Percentiles rank a stretch among this genome's conserved stretches.
Conservation (phyloP, 495 filamentous ascomycete species). For the Xylaria telfairii region DNA sequence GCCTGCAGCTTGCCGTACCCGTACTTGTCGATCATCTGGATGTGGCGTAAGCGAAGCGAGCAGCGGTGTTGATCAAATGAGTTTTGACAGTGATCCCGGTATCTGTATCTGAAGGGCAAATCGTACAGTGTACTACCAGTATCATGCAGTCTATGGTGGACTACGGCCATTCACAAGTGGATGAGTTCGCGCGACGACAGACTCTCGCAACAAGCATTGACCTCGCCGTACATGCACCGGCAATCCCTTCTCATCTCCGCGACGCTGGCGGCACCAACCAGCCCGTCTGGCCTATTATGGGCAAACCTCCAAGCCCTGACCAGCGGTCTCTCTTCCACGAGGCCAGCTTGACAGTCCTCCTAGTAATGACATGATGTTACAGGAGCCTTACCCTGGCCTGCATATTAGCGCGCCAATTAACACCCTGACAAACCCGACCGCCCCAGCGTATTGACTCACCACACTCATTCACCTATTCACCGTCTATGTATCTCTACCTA, state of each 20-base stretch:
- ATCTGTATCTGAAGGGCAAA: background rate
- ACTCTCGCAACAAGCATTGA: slow-evolving; percentile 6
- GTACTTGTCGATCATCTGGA: slow-evolving; percentile 9
- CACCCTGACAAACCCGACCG: background rate
- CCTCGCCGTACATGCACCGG: slow-evolving; percentile 10
- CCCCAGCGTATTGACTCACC: background rate
- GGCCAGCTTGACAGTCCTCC: slow-evolving; percentile 5
- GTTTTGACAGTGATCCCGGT: background rate
- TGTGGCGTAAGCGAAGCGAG: slow-evolving; percentile 14
- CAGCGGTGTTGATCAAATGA: background rate
- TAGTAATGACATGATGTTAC: slow-evolving; percentile 2
- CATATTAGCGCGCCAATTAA: slow-evolving; percentile 21
- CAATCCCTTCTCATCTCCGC: slow-evolving; percentile 7
- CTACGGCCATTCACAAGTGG: background rate
- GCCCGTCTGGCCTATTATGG: slow-evolving; percentile 21
- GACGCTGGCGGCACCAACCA: slow-evolving; percentile 1
- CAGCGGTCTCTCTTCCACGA: background rate
- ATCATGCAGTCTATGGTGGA: background rate
- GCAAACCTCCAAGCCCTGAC: slow-evolving; percentile 22
- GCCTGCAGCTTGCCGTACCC: slow-evolving; percentile 24
- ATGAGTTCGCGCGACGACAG: background rate
- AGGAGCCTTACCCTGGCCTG: slow-evolving; percentile 13
- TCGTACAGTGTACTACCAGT: background rate
- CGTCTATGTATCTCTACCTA: slow-evolving; percentile 15
- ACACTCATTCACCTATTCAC: slow-evolving; percentile 5